phyloP scores from a whole-genome alignment of 2,329 filamentous ascomycete genomes.

The Fusarium anthophilum region DNA sequence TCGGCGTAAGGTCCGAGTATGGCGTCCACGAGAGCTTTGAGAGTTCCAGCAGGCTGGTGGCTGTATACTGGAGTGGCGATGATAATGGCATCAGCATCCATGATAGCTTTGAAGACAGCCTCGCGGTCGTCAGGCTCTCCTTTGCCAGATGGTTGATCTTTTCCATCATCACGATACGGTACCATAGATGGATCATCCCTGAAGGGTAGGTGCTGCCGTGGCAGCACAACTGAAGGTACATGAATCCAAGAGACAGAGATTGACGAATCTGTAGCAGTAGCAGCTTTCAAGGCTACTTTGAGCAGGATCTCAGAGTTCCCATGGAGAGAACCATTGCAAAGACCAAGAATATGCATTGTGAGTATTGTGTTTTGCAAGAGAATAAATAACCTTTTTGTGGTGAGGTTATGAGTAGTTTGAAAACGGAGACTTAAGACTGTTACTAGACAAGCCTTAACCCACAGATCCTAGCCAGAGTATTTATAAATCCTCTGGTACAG shows the following conservation, averaged over 20 bases:
- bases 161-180: background rate
- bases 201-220: background rate
- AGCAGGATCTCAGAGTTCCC: background rate
- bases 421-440: too few species aligned
- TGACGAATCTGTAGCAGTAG: background rate
- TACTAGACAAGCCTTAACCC: too few species aligned
- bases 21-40: background rate
- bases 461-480: too few species aligned
- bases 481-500: too few species aligned
- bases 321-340: background rate
- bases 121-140: background rate
- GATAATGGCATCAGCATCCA: accelerated
- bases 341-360: background rate
- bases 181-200: background rate
- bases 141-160: too few species aligned
- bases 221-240: background rate
- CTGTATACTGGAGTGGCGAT: background rate
- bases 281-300: background rate
- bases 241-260: background rate
- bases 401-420: too few species aligned
- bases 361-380: accelerated
- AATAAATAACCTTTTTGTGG: too few species aligned
- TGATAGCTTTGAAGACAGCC: background rate
- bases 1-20: background rate
- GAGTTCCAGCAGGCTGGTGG: background rate